Evolutionary conservation across 352 stramenopile species (phyloP).

Genomic region (Pythium sp.): DNA sequence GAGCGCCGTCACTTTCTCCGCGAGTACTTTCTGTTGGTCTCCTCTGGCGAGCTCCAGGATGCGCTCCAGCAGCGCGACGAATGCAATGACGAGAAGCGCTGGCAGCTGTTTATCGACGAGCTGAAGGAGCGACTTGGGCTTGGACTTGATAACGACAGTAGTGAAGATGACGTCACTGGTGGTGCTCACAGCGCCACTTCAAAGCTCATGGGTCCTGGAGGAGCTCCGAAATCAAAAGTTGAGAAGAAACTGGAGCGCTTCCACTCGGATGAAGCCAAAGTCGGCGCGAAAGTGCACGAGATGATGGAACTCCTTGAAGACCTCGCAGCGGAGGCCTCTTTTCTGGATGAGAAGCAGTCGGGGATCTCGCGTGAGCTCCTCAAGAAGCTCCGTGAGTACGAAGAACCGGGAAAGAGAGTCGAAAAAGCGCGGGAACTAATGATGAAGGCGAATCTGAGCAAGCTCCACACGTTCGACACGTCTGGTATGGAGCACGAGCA

Average conservation of each 20-base stretch:
- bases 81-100: constrained; percentile 54
- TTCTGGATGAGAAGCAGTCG: constrained; percentile 29
- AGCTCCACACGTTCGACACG: not conserved
- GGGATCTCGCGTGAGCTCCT: constrained; percentile 23
- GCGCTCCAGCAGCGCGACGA: constrained; percentile 49
- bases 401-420: constrained; percentile 40
- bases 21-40: constrained; percentile 62
- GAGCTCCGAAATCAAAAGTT: not conserved
- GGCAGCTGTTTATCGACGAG: constrained; percentile 46
- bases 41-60: constrained; percentile 47
- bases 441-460: constrained; percentile 12
- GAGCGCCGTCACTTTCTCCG: constrained; percentile 45
- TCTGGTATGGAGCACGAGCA: not conserved
- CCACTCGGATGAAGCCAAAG: constrained; percentile 54
- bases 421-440: constrained; percentile 48
- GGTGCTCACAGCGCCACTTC: not conserved
- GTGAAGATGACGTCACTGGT: not conserved
- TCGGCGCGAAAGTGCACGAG: constrained; percentile 48
- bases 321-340: constrained; percentile 42
- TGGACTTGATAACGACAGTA: constrained; percentile 11
- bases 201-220: not conserved
- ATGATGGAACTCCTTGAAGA: constrained; percentile 58
- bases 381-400: constrained; percentile 32
- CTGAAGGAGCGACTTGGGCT: constrained; percentile 34
- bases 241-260: constrained; percentile 24